Evolutionary conservation across 176 grass and related monocot genomes (phyloP).

Genomic region (Chrysopogon serrulatus): DNA sequence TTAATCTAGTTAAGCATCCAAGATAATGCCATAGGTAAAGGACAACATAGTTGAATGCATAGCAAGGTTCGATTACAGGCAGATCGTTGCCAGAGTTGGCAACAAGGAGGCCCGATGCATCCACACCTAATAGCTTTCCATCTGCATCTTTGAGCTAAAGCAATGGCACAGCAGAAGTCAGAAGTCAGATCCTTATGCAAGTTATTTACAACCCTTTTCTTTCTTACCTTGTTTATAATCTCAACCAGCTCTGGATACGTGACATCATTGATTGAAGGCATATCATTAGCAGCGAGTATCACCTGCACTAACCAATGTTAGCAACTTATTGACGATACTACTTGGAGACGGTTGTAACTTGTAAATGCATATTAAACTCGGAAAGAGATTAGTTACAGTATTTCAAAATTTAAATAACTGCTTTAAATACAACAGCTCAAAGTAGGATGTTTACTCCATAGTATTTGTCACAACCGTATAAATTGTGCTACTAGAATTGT

Average conservation of each 20-base stretch:
- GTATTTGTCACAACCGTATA: background rate
- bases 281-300: conserved; percentile 94
- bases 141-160: conserved; percentile 86
- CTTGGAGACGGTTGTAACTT: background rate
- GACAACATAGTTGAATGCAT: background rate
- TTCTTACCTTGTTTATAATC: conserved; percentile 77
- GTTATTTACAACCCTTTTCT: background rate
- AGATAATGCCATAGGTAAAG: background rate
- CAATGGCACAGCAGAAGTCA: conserved; percentile 19
- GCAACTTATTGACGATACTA: conserved; percentile 13
- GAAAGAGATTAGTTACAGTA: background rate
- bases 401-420: background rate
- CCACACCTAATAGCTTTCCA: conserved; percentile 83
- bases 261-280: conserved; percentile 96
- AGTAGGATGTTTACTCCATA: background rate
- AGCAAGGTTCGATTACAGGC: conserved; percentile 45
- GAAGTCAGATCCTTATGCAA: background rate
- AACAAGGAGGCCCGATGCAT: conserved; percentile 72
- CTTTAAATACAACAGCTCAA: background rate
- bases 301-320: conserved; percentile 52
- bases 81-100: conserved; percentile 97
- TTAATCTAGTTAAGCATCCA: background rate
- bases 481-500: background rate
- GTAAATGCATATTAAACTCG: background rate
- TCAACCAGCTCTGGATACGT: conserved; percentile 83